A percentile compares a stretch with the other conserved stretches of the same genome.
phyloP scores from a whole-genome alignment of 2,329 filamentous ascomycete genomes.

The Achaetomium macrosporum region DNA sequence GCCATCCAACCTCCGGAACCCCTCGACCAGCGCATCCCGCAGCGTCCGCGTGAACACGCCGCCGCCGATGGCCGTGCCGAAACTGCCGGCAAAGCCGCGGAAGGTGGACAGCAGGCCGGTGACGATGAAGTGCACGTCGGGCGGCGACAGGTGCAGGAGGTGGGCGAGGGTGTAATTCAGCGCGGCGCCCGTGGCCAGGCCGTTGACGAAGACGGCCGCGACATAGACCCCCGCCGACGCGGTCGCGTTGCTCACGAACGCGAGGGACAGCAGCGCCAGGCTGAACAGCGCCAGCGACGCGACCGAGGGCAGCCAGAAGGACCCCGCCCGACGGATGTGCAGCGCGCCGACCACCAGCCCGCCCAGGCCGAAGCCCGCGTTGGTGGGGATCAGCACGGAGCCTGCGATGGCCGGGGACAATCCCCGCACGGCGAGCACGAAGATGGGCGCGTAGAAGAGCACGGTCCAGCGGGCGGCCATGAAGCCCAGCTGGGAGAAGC shows the following conservation, averaged over 20 bases:
- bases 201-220: constrained; percentile 60
- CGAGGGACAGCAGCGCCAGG: constrained; percentile 42
- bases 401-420: constrained; percentile 66
- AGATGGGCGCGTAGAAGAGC: constrained; percentile 75
- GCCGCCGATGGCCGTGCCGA: constrained; percentile 73
- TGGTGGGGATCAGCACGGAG: constrained; percentile 73
- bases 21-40: constrained; percentile 45
- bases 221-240: constrained; percentile 51
- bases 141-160: constrained; percentile 63
- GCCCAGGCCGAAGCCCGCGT: constrained; percentile 69
- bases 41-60: constrained; percentile 65
- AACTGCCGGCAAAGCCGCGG: constrained; percentile 73
- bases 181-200: constrained; percentile 63
- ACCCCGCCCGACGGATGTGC: constrained; percentile 66
- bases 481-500: constrained; percentile 66
- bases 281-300: constrained; percentile 58
- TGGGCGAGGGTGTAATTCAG: constrained; percentile 81
- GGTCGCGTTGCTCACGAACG: constrained; percentile 46
- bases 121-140: constrained; percentile 65
- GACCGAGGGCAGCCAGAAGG: constrained; percentile 64
- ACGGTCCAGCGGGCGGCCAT: constrained; percentile 79
- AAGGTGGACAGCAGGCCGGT: constrained; percentile 74
- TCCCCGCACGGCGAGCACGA: constrained; percentile 68
- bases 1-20: constrained; percentile 48
- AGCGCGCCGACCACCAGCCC: constrained; percentile 68